Conservation (phyloP, 495 filamentous ascomycete species). For the Chaetomium tenue region DNA sequence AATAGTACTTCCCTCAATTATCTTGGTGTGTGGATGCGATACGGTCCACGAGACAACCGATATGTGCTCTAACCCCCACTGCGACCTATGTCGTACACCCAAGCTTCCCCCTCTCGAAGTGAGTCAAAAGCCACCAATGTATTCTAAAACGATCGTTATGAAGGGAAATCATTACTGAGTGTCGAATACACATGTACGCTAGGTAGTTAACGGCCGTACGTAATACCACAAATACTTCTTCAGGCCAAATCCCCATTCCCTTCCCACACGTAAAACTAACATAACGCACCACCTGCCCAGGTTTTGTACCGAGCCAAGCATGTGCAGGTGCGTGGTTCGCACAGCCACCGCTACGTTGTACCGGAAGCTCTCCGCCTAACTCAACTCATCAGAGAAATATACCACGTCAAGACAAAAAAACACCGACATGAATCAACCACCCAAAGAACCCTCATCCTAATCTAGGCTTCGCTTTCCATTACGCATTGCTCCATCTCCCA, state of each 20-base stretch:
- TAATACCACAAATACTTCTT: neutral
- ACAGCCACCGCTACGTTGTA: neutral
- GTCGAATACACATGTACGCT: constrained; percentile 12
- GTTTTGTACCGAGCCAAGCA: neutral
- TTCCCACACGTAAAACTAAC: neutral
- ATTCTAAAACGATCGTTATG: neutral
- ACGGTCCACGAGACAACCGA: no score
- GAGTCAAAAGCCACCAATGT: neutral
- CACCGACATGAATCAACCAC: no score
- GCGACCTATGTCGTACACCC: no score
- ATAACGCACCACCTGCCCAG: neutral
- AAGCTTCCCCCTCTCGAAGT: neutral
- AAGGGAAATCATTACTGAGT: constrained; percentile 21
- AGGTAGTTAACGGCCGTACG: neutral
- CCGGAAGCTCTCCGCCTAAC: neutral
- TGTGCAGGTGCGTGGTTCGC: neutral
- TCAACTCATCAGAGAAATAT: neutral
- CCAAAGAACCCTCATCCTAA: no score
- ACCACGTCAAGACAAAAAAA: neutral
- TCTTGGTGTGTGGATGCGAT: neutral
- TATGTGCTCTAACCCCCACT: no score
- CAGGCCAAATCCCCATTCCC: neutral
- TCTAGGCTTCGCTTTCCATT: neutral
- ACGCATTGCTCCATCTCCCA: neutral
- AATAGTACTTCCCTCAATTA: constrained; percentile 23